A percentile compares a stretch with the other conserved stretches of the same genome.
Conservation (phyloP, 805 yeast species). For the Sungouiozyma intestinalis region DNA sequence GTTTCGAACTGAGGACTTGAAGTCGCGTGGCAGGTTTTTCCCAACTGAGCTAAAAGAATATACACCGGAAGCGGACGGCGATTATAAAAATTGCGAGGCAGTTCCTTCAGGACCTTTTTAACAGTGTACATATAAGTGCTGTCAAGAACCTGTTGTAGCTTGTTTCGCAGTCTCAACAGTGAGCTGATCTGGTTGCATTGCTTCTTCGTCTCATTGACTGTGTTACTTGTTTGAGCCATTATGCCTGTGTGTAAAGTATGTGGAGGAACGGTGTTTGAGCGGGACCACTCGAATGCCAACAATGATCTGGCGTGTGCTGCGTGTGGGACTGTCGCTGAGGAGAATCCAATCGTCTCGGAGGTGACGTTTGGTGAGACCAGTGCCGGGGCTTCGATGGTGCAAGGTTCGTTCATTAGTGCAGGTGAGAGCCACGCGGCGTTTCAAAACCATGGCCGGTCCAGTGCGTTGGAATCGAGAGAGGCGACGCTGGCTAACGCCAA, state of each 20-base stretch:
- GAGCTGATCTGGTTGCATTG: not conserved
- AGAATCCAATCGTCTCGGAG: slow-evolving; percentile 90
- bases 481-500: slow-evolving; percentile 82
- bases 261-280: slow-evolving; percentile 42
- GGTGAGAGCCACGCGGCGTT: slow-evolving; percentile 71
- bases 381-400: slow-evolving; percentile 90
- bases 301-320: slow-evolving; percentile 68
- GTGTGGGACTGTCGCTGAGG: slow-evolving; percentile 86
- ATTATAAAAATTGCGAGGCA: not conserved
- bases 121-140: not conserved
- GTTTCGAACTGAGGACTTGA: too few relatives aligned
- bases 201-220: not conserved
- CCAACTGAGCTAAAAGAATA: not conserved
- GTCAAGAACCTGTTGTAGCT: too few relatives aligned
- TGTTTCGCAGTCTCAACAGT: too few relatives aligned
- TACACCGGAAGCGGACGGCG: not conserved
- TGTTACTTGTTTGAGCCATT: not conserved
- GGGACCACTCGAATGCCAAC: slow-evolving; percentile 48
- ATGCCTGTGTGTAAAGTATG: slow-evolving; percentile 35
- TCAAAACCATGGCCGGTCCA: slow-evolving; percentile 44
- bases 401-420: slow-evolving; percentile 85
- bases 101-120: not conserved
- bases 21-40: too few relatives aligned
- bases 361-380: slow-evolving; percentile 89
- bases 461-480: slow-evolving; percentile 78